Conservation (phyloP, 1,139 yeast genomes). For the Hemisphaericaspora lyxosophila region DNA sequence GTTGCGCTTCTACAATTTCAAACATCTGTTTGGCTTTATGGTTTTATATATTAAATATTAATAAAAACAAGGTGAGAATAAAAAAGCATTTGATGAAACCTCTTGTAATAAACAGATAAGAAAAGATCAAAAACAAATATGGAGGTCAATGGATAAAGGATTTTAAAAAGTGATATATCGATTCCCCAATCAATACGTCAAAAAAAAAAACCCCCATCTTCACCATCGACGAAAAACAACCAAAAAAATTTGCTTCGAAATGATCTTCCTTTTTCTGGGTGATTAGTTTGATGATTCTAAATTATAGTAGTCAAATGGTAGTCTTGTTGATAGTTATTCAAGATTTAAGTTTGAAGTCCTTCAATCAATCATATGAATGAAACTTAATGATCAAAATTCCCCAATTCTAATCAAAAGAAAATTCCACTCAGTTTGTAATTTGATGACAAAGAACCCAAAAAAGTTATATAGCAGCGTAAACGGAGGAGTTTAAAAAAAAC, state of each 20-base stretch:
- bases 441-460: background rate
- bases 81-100: background rate
- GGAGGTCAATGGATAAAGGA: background rate
- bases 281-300: too few species aligned
- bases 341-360: too few species aligned
- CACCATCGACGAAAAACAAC: too few species aligned
- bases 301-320: background rate
- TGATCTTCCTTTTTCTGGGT: too few species aligned
- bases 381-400: background rate
- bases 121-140: background rate
- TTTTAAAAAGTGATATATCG: background rate
- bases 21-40: constrained; percentile 1
- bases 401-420: background rate
- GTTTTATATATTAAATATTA: constrained; percentile 1
- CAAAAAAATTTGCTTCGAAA: too few species aligned
- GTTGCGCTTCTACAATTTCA: background rate
- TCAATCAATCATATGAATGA: constrained; percentile 1
- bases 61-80: constrained; percentile 1
- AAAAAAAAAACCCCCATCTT: background rate
- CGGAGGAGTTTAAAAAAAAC: too few species aligned
- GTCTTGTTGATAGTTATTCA: background rate
- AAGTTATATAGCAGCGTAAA: too few species aligned
- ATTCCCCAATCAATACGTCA: constrained; percentile 1
- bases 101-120: background rate
- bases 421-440: background rate